These are phyloP conservation scores for Ambrosia trifida DNA, from an alignment of 129 eudicot genomes.

Conservation along the genomic window DNA sequence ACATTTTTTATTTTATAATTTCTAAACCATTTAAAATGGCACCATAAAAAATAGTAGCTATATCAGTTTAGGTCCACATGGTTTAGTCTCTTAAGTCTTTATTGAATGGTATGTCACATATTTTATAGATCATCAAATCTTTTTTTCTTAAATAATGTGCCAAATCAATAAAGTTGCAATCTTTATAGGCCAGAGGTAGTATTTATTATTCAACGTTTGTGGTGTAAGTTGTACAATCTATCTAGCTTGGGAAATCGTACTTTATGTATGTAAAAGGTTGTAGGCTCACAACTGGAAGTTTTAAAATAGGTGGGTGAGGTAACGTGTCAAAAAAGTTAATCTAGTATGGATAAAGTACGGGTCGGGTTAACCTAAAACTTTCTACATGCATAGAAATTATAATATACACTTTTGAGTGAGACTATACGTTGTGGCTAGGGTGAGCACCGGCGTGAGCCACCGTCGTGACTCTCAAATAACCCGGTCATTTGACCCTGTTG, in stretches of 20 bases:
- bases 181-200: background rate
- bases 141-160: slow-evolving; percentile 1
- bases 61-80: no score
- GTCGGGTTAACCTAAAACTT: background rate
- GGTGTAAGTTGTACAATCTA: background rate
- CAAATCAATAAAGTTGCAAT: background rate
- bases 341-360: background rate
- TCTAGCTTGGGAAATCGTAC: background rate
- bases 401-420: no score
- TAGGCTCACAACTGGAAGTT: background rate
- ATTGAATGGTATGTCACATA: background rate
- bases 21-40: no score
- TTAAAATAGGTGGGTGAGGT: background rate
- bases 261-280: background rate
- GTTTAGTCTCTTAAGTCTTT: no score
- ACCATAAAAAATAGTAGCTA: no score
- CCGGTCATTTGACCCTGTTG: no score
- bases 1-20: no score
- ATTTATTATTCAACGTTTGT: background rate
- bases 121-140: background rate
- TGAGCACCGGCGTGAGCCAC: no score
- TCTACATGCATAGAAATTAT: no score
- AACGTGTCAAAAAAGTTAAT: background rate
- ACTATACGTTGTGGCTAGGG: no score
- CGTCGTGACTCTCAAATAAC: no score